Base-by-base conservation (phyloP, 1,139 yeast species). In the Scheffersomyces segobiensis region DNA sequence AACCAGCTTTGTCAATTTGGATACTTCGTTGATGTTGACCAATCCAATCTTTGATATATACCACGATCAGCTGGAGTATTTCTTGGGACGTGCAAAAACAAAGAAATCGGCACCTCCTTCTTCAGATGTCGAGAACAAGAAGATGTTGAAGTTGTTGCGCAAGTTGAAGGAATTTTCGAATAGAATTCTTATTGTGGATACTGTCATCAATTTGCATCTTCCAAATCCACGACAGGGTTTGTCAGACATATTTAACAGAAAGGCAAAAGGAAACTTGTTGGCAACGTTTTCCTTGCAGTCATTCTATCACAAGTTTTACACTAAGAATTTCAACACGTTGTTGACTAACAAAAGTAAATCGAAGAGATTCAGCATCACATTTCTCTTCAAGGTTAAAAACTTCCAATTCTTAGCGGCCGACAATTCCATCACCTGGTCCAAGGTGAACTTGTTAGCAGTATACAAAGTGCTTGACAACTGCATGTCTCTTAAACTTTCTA, bases 1-100 rank as follows among this genome's bases (percentile, higher is more conserved):
- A 1, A 54, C 60, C 18, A 60, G 60, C n/a, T 63, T 57, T 47
- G 58, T 64, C 24, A 59, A 63, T 53, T 57, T 59, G 60, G 63
- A 60, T 12, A 55, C 66, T 3, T 50, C 54, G n/a, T 53, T 62
- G 32, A 58, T 59, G 20, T 54, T 71, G 53, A 66, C 82, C 4
- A 73, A 73, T 54, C 83, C 83, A 3, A 67, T 69, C 0, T 58
- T 80, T 49, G 77, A 77, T 59, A 58, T 80, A 32, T 80, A 76
- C 61, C 76, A 76, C 55, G 84, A 80, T 61, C 84, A 80, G 60
- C 60, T 73, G 46, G 73, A 68, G 50, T 58, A 56, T 19, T 55
- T 63, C 49, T 60, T 63, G 55, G 58, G 49, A 56, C 56, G 26
- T 24, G 46, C 24, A 39, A 53, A 54, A 21, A 20, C 52, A 20